Conservation (phyloP, 176 grass and related monocot species). For the Aegilops bicornis region DNA sequence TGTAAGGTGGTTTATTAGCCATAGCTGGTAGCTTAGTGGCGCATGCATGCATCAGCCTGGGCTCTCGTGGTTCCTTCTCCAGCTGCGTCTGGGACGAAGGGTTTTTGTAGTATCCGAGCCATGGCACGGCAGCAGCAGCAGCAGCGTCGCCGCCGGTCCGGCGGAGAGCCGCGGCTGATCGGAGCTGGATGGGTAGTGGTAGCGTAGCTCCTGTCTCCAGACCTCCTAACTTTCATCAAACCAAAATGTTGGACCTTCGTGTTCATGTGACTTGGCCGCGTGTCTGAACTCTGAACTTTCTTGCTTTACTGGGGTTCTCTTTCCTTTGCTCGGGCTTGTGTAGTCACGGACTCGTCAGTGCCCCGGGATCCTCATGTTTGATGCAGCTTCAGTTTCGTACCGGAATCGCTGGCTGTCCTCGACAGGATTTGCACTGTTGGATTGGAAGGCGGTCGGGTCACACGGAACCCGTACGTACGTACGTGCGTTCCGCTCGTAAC, state of each 20-base stretch:
- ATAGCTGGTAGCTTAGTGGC: neutral
- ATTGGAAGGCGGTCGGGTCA: neutral
- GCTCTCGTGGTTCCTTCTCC: conserved; percentile 24
- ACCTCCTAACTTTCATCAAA: conserved; percentile 13
- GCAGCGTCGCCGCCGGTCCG: neutral
- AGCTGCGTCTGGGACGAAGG: conserved; percentile 18
- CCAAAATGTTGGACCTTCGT: neutral
- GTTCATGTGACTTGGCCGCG: no score
- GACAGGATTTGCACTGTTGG: neutral
- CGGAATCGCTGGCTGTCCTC: neutral
- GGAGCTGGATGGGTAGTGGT: conserved; percentile 12
- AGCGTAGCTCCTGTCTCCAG: conserved; percentile 16
- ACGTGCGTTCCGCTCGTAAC: neutral
- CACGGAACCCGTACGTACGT: neutral
- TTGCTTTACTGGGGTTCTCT: no score
- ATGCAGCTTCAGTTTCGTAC: neutral
- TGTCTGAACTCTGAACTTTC: neutral
- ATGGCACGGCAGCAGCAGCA: conserved; percentile 9
- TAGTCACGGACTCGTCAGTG: no score
- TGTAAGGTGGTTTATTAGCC: conserved; percentile 12
- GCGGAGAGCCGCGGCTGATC: conserved; percentile 17
- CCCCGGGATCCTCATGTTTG: neutral
- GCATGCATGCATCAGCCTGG: neutral
- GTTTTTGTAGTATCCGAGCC: conserved; percentile 69
- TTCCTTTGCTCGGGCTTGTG: neutral